Evolutionary conservation across 108 stramenopile genomes (phyloP), one percentile per base, ranked within the genome.

Genomic region (Nannochloropsis salina): DNA sequence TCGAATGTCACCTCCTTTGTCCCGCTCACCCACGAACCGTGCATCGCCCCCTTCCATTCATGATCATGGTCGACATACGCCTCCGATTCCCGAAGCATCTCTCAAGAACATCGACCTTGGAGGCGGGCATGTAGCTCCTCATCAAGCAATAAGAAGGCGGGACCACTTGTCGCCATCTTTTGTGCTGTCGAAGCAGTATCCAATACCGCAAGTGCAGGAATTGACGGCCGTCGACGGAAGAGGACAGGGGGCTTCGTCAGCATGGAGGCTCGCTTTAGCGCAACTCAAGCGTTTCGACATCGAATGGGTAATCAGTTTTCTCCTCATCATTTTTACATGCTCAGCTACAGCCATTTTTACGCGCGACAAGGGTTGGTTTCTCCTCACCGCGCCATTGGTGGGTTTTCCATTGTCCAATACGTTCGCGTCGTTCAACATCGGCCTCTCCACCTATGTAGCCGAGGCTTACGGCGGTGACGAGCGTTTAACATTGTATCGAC

Each of bases 281-380:
- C 61, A 74, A 74, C 15, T 74, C 15, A 74, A 74, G n/a, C 61
- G 61, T 15, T 74, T 74, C 6, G 61, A 74, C n/a, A 74, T 74
- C 3, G 61, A 74, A n/a, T 74, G 15, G 61, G 15, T n/a, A 15
- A 74, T 74, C 4, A n/a, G 61, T 74, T 74, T 74, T n/a, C 61
- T 74, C 61, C 15, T 74, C 61, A 74, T n/a, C 1, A 74, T 74
- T 74, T 74, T 74, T 74, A 74, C n/a, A n/a, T 74, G 61, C 61
- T 74, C 61, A 4, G 61, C 61, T n/a, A 74, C n/a, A 15, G 61
- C 61, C 61, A n/a, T 74, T 3, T 74, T n/a, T 74, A n/a, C 61
- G 61, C 61, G n/a, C 3, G 61, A 74, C 61, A n/a, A 74, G 61
- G 61, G 61, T 15, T 74, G 61, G 61, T 74, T 74, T n/a, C 61